Evolutionary conservation across 1,284 basidiomycete genomes (phyloP).

Genomic region (Ceratobasidium sp.): DNA sequence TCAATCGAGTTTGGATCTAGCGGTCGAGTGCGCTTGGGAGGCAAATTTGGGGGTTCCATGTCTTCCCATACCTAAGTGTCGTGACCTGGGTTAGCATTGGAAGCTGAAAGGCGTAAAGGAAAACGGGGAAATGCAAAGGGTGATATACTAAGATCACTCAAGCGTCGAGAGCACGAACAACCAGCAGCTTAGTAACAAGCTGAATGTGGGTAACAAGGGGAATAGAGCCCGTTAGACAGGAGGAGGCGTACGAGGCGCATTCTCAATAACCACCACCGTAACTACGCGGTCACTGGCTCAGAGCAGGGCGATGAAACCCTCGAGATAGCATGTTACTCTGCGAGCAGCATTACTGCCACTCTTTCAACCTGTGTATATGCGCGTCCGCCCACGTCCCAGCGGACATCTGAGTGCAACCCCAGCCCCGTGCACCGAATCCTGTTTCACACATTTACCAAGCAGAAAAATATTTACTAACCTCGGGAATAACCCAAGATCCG

Average conservation of each 20-base stretch:
- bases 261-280: slow-evolving; percentile 6
- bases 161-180: neutral
- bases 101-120: neutral
- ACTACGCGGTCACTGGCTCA: slow-evolving; percentile 17
- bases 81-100: neutral
- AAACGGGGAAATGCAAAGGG: neutral
- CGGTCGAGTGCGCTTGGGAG: slow-evolving; percentile 18
- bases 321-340: neutral
- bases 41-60: slow-evolving; percentile 34
- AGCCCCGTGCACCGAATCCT: slow-evolving; percentile 18
- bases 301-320: slow-evolving; percentile 15
- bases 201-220: slow-evolving; percentile 13
- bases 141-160: neutral
- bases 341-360: neutral
- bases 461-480: slow-evolving; percentile 33
- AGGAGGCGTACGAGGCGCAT: slow-evolving; percentile 1
- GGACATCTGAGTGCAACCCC: neutral
- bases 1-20: neutral
- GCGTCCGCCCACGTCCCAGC: neutral
- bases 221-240: slow-evolving; percentile 7
- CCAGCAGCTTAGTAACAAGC: neutral
- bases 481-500: slow-evolving; percentile 37
- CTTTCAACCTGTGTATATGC: neutral
- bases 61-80: slow-evolving; percentile 39
- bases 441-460: slow-evolving; percentile 11